phyloP scores from a whole-genome alignment of 2,329 filamentous ascomycete species.

The Basipetospora chlamydospora region DNA sequence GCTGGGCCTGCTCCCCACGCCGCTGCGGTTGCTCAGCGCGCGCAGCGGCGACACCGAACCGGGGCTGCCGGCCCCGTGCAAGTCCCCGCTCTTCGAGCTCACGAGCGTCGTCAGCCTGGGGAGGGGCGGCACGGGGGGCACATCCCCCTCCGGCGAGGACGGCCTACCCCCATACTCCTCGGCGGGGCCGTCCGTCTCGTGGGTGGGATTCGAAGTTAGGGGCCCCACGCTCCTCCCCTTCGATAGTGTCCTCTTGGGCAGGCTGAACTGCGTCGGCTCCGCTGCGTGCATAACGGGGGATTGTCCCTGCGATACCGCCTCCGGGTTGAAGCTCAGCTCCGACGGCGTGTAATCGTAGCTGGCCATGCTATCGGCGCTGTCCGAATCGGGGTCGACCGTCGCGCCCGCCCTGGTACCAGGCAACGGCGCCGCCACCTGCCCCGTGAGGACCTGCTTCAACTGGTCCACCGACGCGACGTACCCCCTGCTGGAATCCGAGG shows the following conservation, averaged over 20 bases:
- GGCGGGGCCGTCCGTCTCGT: conserved; percentile 10
- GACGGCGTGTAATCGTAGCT: conserved; percentile 56
- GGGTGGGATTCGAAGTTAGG: conserved; percentile 27
- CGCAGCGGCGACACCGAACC: conserved; percentile 5
- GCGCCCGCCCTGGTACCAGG: conserved; percentile 23
- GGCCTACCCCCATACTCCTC: conserved; percentile 13
- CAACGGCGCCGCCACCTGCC: conserved; percentile 26
- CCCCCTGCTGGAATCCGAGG: conserved; percentile 28
- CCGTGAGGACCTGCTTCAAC: conserved; percentile 45
- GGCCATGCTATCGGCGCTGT: conserved; percentile 53
- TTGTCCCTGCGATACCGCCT: conserved; percentile 12
- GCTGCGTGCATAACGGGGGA: conserved; percentile 15
- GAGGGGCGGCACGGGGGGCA: conserved; percentile 43
- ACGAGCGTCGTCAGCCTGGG: conserved; percentile 20
- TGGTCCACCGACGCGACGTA: conserved; percentile 48
- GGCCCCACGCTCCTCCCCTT: conserved; percentile 12
- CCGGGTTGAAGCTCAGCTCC: conserved; percentile 46
- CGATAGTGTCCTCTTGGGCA: conserved; percentile 5
- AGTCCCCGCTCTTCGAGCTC: conserved; percentile 10
- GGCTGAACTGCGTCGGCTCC: conserved; percentile 11
- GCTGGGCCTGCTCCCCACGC: conserved; percentile 1
- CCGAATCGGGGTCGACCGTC: conserved; percentile 22
- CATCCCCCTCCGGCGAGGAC: conserved; percentile 18
- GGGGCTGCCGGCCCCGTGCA: neutral
- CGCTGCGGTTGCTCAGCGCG: conserved; percentile 5